Percentiles rank a stretch among this genome's conserved stretches.
These are phyloP conservation scores for Penicillium sp. DNA, from an alignment of 2,329 filamentous ascomycete species.

Conservation along the genomic window DNA sequence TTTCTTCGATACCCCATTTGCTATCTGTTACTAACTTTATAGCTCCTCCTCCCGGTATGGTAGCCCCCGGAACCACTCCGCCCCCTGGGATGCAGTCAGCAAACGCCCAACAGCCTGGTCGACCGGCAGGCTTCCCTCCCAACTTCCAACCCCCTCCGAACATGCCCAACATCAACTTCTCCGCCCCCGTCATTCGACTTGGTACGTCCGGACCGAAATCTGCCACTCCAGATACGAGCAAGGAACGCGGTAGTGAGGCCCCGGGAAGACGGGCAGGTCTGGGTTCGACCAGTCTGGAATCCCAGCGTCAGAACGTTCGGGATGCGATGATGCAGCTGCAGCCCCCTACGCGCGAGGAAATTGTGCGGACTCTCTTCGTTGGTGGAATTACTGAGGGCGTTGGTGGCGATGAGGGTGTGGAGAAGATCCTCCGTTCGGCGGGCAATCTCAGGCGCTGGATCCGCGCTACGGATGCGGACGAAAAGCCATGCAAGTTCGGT, in stretches of 20 bases:
- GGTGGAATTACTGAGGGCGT: slow-evolving; percentile 73
- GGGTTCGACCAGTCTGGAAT: slow-evolving; percentile 57
- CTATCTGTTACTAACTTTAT: not conserved
- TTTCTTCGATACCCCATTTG: no score
- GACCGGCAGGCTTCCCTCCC: slow-evolving; percentile 68
- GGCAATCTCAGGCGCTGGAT: slow-evolving; percentile 80
- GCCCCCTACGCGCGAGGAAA: slow-evolving; percentile 81
- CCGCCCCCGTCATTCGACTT: slow-evolving; percentile 86
- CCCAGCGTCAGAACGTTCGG: slow-evolving; percentile 56
- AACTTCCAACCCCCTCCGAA: slow-evolving; percentile 83
- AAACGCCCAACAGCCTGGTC: slow-evolving; percentile 64
- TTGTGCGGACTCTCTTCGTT: slow-evolving; percentile 82
- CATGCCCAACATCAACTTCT: slow-evolving; percentile 97
- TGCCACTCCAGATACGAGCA: slow-evolving; percentile 35
- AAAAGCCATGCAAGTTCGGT: slow-evolving; percentile 77
- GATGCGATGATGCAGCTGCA: slow-evolving; percentile 64
- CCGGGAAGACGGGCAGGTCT: slow-evolving; percentile 48
- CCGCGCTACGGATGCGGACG: slow-evolving; percentile 65
- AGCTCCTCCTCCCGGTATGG: slow-evolving; percentile 73
- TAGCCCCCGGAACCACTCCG: slow-evolving; percentile 66
- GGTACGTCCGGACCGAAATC: slow-evolving; percentile 66
- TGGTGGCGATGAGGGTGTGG: slow-evolving; percentile 67
- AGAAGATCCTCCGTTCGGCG: slow-evolving; percentile 66
- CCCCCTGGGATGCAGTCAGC: slow-evolving; percentile 69
- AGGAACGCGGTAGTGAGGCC: slow-evolving; percentile 39